Conservation (phyloP, 2,329 filamentous ascomycete genomes). For the Colletotrichum chlorophyti region DNA sequence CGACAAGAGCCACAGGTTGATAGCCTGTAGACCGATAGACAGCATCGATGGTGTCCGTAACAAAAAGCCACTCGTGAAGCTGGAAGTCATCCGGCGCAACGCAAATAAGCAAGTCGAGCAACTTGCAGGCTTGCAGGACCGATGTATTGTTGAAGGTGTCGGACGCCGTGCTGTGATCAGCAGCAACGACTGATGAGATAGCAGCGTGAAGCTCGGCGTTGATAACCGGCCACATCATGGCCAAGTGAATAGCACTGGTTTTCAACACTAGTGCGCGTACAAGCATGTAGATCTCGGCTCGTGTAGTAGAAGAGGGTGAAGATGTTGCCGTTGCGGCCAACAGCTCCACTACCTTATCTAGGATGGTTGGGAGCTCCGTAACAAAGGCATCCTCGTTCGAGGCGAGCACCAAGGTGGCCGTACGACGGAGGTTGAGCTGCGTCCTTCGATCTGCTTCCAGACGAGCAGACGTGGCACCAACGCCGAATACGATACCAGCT, state of each 20-base stretch:
- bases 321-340: slow-evolving; percentile 84
- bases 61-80: slow-evolving; percentile 96
- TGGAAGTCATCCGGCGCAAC: slow-evolving; percentile 95
- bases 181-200: slow-evolving; percentile 75
- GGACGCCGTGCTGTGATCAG: slow-evolving; percentile 65
- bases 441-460: slow-evolving; percentile 95
- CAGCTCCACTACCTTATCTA: slow-evolving; percentile 88
- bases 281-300: slow-evolving; percentile 89
- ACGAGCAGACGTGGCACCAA: slow-evolving; percentile 90
- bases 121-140: slow-evolving; percentile 89
- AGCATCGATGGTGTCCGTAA: slow-evolving; percentile 95
- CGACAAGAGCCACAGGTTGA: slow-evolving; percentile 77
- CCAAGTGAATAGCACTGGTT: slow-evolving; percentile 79
- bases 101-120: slow-evolving; percentile 87
- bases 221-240: slow-evolving; percentile 87
- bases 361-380: slow-evolving; percentile 72
- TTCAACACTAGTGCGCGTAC: slow-evolving; percentile 82
- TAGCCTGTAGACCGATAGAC: slow-evolving; percentile 80
- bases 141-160: slow-evolving; percentile 80
- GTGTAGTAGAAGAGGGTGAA: slow-evolving; percentile 88
- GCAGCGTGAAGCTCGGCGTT: slow-evolving; percentile 85
- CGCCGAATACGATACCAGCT: slow-evolving; percentile 97
- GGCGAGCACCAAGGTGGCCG: slow-evolving; percentile 81
- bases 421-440: slow-evolving; percentile 85
- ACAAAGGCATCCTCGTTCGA: slow-evolving; percentile 81